A percentile compares a stretch with the other conserved stretches of the same genome.
phyloP scores from a whole-genome alignment of 1,284 basidiomycete species.

The Meira nashicola region DNA sequence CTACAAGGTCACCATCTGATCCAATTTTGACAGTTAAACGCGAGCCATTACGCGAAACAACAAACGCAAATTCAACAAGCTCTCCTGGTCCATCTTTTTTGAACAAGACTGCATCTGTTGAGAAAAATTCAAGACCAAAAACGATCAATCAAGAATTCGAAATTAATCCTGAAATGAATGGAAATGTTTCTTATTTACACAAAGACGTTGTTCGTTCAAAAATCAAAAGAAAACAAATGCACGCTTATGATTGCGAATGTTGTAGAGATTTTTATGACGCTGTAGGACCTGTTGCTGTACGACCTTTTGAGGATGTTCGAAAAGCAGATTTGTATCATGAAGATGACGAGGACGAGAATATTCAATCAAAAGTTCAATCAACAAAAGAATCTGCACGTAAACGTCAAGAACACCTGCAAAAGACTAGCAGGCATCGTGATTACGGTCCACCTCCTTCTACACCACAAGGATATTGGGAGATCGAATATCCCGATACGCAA shows the following conservation, averaged over 20 bases:
- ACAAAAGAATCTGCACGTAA: slow-evolving; percentile 22
- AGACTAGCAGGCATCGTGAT: slow-evolving; percentile 70
- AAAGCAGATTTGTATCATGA: not conserved
- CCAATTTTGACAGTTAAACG: too few relatives aligned
- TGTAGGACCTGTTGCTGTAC: not conserved
- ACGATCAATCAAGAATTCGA: slow-evolving; percentile 44
- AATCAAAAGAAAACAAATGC: slow-evolving; percentile 64
- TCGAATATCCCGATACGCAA: slow-evolving; percentile 81
- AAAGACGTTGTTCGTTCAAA: slow-evolving; percentile 71
- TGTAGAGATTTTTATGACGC: slow-evolving; percentile 60
- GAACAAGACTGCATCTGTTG: too few relatives aligned
- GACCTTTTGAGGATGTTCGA: not conserved
- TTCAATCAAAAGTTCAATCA: not conserved
- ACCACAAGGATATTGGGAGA: slow-evolving; percentile 80
- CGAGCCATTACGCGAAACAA: too few relatives aligned
- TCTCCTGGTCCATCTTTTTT: too few relatives aligned
- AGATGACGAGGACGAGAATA: not conserved
- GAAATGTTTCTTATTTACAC: slow-evolving; percentile 65
- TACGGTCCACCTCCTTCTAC: slow-evolving; percentile 68
- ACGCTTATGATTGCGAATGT: slow-evolving; percentile 75
- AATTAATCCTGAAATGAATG: slow-evolving; percentile 66
- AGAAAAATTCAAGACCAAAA: not conserved
- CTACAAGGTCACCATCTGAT: too few relatives aligned
- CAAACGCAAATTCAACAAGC: too few relatives aligned
- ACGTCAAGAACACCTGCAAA: slow-evolving; percentile 62